phyloP scores from a whole-genome alignment of 73 alveolate genomes.

The Symbiodinium natans region DNA sequence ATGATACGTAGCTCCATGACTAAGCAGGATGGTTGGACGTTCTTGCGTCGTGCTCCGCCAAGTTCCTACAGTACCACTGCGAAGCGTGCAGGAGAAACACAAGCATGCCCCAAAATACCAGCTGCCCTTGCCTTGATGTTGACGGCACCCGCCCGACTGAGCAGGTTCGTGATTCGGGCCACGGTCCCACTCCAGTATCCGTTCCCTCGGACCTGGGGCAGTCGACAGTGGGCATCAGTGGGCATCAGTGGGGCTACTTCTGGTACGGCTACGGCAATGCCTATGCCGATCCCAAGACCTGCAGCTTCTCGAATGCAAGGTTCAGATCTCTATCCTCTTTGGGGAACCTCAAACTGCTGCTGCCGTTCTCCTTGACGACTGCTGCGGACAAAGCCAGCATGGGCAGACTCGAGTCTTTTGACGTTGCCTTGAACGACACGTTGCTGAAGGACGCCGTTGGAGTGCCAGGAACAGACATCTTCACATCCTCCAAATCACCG shows the following conservation, averaged over 20 bases:
- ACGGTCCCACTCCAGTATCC: slow-evolving; percentile 7
- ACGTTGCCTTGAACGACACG: not conserved
- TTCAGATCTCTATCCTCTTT: not conserved
- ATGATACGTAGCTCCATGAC: too few species aligned
- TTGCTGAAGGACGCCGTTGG: not conserved
- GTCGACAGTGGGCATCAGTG: too few species aligned
- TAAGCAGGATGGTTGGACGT: too few species aligned
- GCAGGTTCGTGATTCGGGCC: not conserved
- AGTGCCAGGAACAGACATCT: not conserved
- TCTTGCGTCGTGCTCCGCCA: too few species aligned
- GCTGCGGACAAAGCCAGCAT: not conserved
- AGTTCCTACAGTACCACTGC: too few species aligned
- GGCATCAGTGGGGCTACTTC: too few species aligned
- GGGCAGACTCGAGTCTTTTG: not conserved
- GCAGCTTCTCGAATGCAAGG: not conserved
- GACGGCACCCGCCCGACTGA: not conserved
- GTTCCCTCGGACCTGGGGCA: not conserved
- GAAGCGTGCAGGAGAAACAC: too few species aligned
- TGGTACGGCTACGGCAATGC: too few species aligned
- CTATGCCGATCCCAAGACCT: not conserved
- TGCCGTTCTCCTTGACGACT: not conserved
- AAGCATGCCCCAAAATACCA: too few species aligned
- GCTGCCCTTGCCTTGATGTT: not conserved
- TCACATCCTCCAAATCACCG: not conserved
- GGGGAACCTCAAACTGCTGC: not conserved